phyloP scores from a whole-genome alignment of 768 basidiomycete species.

The Lyophyllum atratum region DNA sequence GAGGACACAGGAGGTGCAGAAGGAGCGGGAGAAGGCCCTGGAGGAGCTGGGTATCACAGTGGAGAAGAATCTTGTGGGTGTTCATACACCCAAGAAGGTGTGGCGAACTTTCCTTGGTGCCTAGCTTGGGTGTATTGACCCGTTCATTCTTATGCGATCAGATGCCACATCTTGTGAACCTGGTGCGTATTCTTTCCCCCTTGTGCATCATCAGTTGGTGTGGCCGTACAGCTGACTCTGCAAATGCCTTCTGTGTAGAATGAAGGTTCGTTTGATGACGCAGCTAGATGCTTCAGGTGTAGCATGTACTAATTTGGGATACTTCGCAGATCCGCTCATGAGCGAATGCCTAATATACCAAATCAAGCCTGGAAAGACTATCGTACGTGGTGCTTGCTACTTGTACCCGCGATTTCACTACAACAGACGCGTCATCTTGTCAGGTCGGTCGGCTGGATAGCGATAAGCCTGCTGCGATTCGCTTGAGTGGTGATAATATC shows the following conservation, averaged over 20 bases:
- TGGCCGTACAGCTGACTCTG: conserved; percentile 17
- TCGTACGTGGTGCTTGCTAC: conserved; percentile 43
- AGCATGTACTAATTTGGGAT: conserved; percentile 13
- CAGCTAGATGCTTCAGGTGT: conserved; percentile 5
- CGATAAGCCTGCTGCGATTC: conserved; percentile 81
- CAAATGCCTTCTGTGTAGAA: conserved; percentile 43
- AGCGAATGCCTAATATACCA: conserved; percentile 95
- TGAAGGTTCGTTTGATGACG: conserved; percentile 53
- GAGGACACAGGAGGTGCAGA: conserved; percentile 92
- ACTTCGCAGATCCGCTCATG: conserved; percentile 82
- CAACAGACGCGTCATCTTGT: neutral
- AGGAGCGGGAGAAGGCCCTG: conserved; percentile 94
- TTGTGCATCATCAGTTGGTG: conserved; percentile 1
- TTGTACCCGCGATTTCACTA: conserved; percentile 3
- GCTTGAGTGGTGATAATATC: conserved; percentile 91
- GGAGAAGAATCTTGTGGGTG: conserved; percentile 94
- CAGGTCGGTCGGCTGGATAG: conserved; percentile 90
- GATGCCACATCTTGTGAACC: conserved; percentile 93
- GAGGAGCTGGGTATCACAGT: conserved; percentile 98
- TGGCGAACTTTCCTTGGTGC: conserved; percentile 18
- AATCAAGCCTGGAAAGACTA: conserved; percentile 81
- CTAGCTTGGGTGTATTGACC: conserved; percentile 10
- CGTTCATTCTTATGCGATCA: conserved; percentile 30
- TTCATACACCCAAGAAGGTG: conserved; percentile 96
- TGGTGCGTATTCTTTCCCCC: conserved; percentile 55